phyloP scores from a whole-genome alignment of 306 rosid species.

The Quercus variabilis region DNA sequence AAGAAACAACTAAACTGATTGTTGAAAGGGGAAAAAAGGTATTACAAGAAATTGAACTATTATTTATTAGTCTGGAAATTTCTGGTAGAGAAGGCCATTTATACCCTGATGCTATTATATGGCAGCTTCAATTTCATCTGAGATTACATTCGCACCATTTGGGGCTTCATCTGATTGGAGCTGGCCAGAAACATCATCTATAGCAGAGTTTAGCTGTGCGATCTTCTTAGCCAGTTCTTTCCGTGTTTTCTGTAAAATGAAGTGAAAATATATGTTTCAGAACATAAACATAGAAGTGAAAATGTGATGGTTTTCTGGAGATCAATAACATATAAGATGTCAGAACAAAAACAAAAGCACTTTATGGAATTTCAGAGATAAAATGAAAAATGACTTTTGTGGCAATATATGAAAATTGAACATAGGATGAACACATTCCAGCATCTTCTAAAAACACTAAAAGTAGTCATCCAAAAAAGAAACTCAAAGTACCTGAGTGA shows the following conservation, averaged over 20 bases:
- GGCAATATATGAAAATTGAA: neutral
- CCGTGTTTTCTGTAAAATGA: constrained; percentile 68
- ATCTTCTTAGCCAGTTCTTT: constrained; percentile 78
- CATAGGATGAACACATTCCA: neutral
- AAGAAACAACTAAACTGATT: constrained; percentile 31
- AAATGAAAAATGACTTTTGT: neutral
- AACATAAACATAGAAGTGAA: constrained; percentile 1
- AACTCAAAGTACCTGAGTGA: neutral
- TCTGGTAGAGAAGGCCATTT: constrained; percentile 5
- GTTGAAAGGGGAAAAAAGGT: constrained; percentile 23
- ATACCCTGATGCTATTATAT: constrained; percentile 27
- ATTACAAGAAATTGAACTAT: constrained; percentile 31
- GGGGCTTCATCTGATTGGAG: constrained; percentile 55
- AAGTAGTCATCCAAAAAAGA: neutral
- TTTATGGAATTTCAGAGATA: neutral
- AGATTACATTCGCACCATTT: constrained; percentile 60
- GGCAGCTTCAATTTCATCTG: constrained; percentile 77
- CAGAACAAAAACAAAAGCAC: constrained; percentile 1
- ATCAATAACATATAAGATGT: constrained; percentile 11
- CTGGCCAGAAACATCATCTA: constrained; percentile 90
- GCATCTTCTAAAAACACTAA: neutral
- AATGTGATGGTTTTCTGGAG: neutral
- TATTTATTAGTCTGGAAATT: constrained; percentile 33
- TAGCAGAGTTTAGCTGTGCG: constrained; percentile 82
- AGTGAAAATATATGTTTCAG: neutral